These are phyloP conservation scores for Albifimbria verrucaria DNA, from an alignment of 2,329 filamentous ascomycete species.

Conservation along the genomic window DNA sequence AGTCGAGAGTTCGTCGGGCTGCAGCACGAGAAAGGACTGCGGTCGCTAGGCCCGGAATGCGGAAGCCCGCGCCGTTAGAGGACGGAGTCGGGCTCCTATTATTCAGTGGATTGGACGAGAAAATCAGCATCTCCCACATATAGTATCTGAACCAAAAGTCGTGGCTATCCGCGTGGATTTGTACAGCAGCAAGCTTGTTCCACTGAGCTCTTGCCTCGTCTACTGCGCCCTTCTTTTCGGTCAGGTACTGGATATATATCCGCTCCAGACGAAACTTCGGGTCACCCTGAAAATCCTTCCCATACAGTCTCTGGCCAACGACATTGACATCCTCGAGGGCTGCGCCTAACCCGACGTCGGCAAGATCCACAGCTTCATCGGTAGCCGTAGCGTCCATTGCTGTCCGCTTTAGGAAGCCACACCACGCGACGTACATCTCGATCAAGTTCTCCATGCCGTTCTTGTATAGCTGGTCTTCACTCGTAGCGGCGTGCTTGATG, in stretches of 20 bases:
- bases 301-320: conserved; percentile 72
- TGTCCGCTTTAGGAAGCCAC: conserved; percentile 82
- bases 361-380: conserved; percentile 83
- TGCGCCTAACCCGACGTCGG: conserved; percentile 82
- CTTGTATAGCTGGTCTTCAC: conserved; percentile 77
- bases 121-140: conserved; percentile 79
- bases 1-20: conserved; percentile 61
- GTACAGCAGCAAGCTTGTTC: conserved; percentile 63
- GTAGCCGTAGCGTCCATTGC: conserved; percentile 71
- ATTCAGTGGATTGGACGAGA: conserved; percentile 39
- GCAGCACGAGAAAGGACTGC: conserved; percentile 72
- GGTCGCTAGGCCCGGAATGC: conserved; percentile 71
- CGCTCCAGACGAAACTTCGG: conserved; percentile 84
- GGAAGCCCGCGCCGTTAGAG: conserved; percentile 42
- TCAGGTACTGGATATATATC: conserved; percentile 88
- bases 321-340: conserved; percentile 83
- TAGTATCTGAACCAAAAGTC: conserved; percentile 96
- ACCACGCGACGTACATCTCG: conserved; percentile 92
- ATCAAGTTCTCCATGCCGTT: conserved; percentile 85
- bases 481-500: conserved; percentile 90
- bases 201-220: conserved; percentile 76
- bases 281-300: conserved; percentile 75
- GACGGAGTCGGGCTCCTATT: conserved; percentile 52
- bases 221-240: conserved; percentile 75
- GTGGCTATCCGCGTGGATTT: conserved; percentile 70